These are phyloP conservation scores for Manihot esculenta DNA, from an alignment of 441 rosid species.

Conservation along the genomic window DNA sequence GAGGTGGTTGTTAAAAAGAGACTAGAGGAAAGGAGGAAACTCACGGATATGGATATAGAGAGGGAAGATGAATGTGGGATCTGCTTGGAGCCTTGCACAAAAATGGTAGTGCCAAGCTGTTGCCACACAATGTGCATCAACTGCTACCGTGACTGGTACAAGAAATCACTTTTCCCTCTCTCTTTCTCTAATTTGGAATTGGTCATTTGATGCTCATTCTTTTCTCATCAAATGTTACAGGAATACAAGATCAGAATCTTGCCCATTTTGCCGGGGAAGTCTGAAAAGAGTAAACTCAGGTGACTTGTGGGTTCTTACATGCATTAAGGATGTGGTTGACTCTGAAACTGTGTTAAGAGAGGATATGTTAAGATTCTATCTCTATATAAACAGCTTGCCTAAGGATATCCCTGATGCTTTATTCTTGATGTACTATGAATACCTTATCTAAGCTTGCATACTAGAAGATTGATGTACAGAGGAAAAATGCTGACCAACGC, in stretches of 20 bases:
- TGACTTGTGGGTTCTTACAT: constrained; percentile 12
- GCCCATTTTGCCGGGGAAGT: constrained; percentile 13
- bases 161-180: neutral
- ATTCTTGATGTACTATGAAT: constrained; percentile 8
- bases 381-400: constrained; percentile 7
- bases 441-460: neutral
- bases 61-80: constrained; percentile 13
- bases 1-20: neutral
- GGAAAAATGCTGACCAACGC: neutral
- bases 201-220: neutral
- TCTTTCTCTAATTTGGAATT: neutral
- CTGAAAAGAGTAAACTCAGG: constrained; percentile 13
- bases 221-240: neutral
- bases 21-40: neutral
- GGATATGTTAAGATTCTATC: constrained; percentile 7
- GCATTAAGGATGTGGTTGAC: constrained; percentile 7
- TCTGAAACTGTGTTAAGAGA: constrained; percentile 5
- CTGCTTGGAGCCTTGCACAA: constrained; percentile 21
- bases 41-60: neutral
- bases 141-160: constrained; percentile 16
- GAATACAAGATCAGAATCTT: constrained; percentile 11
- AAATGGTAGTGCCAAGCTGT: constrained; percentile 18
- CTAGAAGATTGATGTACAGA: neutral
- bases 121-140: constrained; percentile 17
- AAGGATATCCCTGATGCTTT: constrained; percentile 14